Evolutionary conservation across 73 alveolate genomes (phyloP), one percentile per base, ranked within the genome.

Genomic region (Effrenium voratum): DNA sequence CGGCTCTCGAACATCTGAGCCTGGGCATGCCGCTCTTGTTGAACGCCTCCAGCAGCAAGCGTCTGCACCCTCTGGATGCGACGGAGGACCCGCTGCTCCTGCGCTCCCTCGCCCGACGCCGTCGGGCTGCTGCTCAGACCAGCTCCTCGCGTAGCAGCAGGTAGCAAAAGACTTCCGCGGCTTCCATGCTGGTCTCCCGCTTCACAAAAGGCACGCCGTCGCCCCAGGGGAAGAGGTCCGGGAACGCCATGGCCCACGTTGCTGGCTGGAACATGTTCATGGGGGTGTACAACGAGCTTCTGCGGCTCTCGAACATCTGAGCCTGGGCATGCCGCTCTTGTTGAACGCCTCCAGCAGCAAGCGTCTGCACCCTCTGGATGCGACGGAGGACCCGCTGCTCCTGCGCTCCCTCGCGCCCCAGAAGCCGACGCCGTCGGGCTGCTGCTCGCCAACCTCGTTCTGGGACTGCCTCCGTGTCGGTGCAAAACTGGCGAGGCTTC

Each of bases 191-290:
- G 2, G 46, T 77, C 19, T 77, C 88, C 43, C 88, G 44, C 41
- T 77, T 77, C 10, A 77, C n/a, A 44, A 77, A 77, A 16, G 88
- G 88, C 59, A 77, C 88, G 0, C 88, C 88, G 43, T 77, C 88
- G 0, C 88, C 88, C 88, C 84, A 73, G 50, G 84, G 84, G 84
- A 73, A 73, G 0, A 73, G 50, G n/a, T 73, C 84, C 34, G 84
- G 84, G 36, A 73, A 73, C 30, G 84, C 84, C 84, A 73, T 73
- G 47, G 84, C 84, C 84, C 84, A 73, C 30, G 84, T 73, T 5
- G 84, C 26, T 8, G 84, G 52, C 50, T 73, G 44, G 2, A 73
- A 73, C 84, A 73, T 73, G 50, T 19, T 34, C 30, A 19, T 36
- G n/a, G 84, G 84, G 26, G 8, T 19, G 63, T 52, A 8, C 26